These are phyloP conservation scores for Phytophthora brassicae DNA, from an alignment of 352 stramenopile species.

Conservation along the genomic window DNA sequence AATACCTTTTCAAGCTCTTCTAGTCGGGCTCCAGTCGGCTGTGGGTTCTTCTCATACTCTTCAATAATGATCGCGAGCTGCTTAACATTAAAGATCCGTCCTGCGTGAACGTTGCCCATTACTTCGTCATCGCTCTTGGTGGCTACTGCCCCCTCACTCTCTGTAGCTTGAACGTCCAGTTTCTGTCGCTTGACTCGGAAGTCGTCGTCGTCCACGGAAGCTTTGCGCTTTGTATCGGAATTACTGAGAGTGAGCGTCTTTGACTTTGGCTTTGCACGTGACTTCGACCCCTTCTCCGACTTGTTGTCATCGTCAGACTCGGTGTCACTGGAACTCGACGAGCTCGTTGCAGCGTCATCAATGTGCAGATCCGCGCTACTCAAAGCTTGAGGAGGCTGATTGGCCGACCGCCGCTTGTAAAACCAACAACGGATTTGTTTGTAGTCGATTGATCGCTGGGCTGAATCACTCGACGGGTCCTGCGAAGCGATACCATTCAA, in stretches of 20 bases:
- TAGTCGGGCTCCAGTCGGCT: conserved; percentile 58
- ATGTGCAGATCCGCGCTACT: conserved; percentile 58
- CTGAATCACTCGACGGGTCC: conserved; percentile 55
- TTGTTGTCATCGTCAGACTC: conserved; percentile 69
- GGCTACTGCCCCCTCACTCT: conserved; percentile 11
- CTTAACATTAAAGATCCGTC: conserved; percentile 85
- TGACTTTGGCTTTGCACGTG: conserved; percentile 30
- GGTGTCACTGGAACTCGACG: conserved; percentile 63
- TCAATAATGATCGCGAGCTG: conserved; percentile 84
- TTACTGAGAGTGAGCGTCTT: conserved; percentile 9
- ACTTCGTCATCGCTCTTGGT: conserved; percentile 28
- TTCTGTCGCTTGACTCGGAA: conserved; percentile 32
- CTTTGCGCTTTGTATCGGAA: conserved; percentile 35
- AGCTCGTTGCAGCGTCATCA: conserved; percentile 35
- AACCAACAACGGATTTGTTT: conserved; percentile 89
- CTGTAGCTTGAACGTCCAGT: conserved; percentile 25
- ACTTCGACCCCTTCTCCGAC: conserved; percentile 33
- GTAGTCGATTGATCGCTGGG: conserved; percentile 76
- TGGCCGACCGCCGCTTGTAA: conserved; percentile 83
- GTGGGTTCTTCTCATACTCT: conserved; percentile 83
- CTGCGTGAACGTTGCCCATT: conserved; percentile 39
- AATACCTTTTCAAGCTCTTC: conserved; percentile 72
- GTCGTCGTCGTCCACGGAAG: conserved; percentile 25
- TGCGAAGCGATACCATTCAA: conserved; percentile 67
- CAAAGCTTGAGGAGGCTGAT: conserved; percentile 72